Conservation (phyloP, 345 rosid species). For the Capsella bursapastoris region DNA sequence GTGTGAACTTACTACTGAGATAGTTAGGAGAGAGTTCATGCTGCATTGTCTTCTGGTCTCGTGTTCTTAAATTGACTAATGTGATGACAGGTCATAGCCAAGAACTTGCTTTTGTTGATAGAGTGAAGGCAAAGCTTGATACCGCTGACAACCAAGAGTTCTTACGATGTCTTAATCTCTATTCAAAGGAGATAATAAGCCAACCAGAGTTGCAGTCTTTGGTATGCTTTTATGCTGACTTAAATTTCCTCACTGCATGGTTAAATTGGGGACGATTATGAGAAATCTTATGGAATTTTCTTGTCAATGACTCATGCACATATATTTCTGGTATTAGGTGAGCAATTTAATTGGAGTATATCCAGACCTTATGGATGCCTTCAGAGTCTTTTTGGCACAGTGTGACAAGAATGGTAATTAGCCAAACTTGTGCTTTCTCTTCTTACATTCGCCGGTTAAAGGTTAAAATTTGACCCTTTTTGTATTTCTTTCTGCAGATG, state of each 20-base stretch:
- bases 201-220: constrained; percentile 76
- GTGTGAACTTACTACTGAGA: neutral
- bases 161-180: constrained; percentile 83
- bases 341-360: constrained; percentile 73
- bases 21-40: constrained; percentile 13
- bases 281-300: neutral
- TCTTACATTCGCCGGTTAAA: neutral
- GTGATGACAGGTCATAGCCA: constrained; percentile 64
- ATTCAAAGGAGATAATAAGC: constrained; percentile 79
- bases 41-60: neutral
- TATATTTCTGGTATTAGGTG: constrained; percentile 57
- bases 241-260: neutral
- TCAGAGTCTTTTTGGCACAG: constrained; percentile 77
- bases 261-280: constrained; percentile 3
- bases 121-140: constrained; percentile 76
- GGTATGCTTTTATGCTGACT: constrained; percentile 57
- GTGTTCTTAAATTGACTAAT: constrained; percentile 31
- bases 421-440: constrained; percentile 32
- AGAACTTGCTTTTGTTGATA: constrained; percentile 81
- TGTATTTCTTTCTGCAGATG: constrained; percentile 62
- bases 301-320: constrained; percentile 22
- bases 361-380: constrained; percentile 88
- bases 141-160: constrained; percentile 79
- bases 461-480: constrained; percentile 21
- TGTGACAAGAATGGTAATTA: constrained; percentile 85